Evolutionary conservation across 441 rosid genomes (phyloP).

Genomic region (Corymbia citriodora): DNA sequence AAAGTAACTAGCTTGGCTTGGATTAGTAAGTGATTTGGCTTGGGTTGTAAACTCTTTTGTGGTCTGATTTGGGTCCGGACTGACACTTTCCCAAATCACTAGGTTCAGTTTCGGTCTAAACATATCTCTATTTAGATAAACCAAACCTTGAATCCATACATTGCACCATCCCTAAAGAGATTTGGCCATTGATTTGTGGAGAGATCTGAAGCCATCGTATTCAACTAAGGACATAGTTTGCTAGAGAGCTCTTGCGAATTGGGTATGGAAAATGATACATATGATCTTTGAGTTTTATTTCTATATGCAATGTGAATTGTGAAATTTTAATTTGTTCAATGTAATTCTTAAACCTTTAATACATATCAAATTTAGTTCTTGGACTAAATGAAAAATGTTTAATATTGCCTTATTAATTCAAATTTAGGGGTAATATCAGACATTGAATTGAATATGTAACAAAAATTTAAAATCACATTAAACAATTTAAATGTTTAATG

Average conservation of each 20-base stretch:
- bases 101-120: background rate
- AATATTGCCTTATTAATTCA: too few species aligned
- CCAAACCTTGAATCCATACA: background rate
- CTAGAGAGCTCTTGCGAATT: background rate
- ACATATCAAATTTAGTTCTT: too few species aligned
- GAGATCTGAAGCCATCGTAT: background rate
- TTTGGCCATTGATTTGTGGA: background rate
- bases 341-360: fast-evolving
- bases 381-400: too few species aligned
- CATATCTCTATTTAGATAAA: background rate
- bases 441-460: background rate
- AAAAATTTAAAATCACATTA: too few species aligned
- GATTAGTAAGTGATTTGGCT: background rate
- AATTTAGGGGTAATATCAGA: too few species aligned
- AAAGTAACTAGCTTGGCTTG: too few species aligned
- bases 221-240: background rate
- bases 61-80: background rate
- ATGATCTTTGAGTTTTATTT: too few species aligned
- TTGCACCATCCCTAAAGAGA: background rate
- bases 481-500: too few species aligned
- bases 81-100: background rate
- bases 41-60: background rate
- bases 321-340: too few species aligned
- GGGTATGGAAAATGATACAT: background rate
- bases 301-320: too few species aligned